These are phyloP conservation scores for Trichoderma arundinaceum DNA, from an alignment of 2,329 filamentous ascomycete species.

Conservation along the genomic window DNA sequence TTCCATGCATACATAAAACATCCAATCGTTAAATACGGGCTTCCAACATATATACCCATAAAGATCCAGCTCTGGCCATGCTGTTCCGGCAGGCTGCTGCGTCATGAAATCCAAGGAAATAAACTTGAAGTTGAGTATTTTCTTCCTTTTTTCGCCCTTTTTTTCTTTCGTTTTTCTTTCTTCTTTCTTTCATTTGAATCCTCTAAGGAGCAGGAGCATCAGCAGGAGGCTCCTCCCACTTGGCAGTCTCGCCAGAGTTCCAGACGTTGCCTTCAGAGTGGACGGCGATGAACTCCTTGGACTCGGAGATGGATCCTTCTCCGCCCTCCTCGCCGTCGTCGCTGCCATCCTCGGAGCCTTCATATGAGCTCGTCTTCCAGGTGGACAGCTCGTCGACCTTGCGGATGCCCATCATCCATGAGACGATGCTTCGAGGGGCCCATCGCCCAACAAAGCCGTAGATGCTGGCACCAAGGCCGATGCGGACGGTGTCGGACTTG, in stretches of 20 bases:
- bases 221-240: conserved; percentile 20
- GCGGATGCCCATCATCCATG: conserved; percentile 89
- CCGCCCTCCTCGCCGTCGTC: conserved; percentile 42
- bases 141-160: neutral
- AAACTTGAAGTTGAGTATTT: neutral
- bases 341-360: conserved; percentile 47
- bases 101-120: conserved; percentile 1
- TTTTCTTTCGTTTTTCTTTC: neutral
- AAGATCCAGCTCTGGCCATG: conserved; percentile 22
- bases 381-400: conserved; percentile 62
- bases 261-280: conserved; percentile 50
- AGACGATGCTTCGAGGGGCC: conserved; percentile 78
- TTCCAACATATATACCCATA: conserved; percentile 22
- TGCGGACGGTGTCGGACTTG: conserved; percentile 69
- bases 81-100: conserved; percentile 16
- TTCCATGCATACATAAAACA: conserved; percentile 30
- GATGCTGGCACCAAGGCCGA: conserved; percentile 81
- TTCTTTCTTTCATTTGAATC: neutral
- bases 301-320: conserved; percentile 35
- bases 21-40: conserved; percentile 31
- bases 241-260: conserved; percentile 48
- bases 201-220: conserved; percentile 23
- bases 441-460: conserved; percentile 87
- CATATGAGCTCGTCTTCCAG: conserved; percentile 56
- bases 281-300: conserved; percentile 59